Evolutionary conservation across 2,329 filamentous ascomycete species (phyloP), one percentile per base, ranked within the genome.

Genomic region (Venturia nashicola): DNA sequence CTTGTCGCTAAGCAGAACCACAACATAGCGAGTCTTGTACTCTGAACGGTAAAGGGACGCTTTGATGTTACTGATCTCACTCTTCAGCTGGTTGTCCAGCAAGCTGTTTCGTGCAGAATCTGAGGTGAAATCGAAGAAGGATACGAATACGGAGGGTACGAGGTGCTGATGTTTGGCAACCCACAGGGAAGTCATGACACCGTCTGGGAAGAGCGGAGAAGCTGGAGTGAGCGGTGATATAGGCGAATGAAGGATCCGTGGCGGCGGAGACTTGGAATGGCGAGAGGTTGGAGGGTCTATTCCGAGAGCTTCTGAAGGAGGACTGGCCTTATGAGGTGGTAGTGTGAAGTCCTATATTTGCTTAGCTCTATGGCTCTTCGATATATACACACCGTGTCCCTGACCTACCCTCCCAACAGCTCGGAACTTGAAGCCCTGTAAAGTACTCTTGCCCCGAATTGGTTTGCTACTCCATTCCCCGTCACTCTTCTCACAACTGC

Each of bases 181-280:
- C 93, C 93, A 99, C 66, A 84, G 76, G 23, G 87, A 82, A 66
- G 91, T 86, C 72, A 97, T 85, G 65, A 97, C 79, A 5, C 93
- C 94, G 76, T 97, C 94, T 8, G 93, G 92, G 72, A 94, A 97
- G 2, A 95, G 82, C 2, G 85, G 80, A 8, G 93, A 96, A 8
- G 82, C 83, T 3, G 92, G 91, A 46, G 89, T 94, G 39, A 97
- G 80, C 0, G 93, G 94, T 2, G 94, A 97, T 68, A 96, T 86
- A 1, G 92, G 90, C 14, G 94, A 97, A 74, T 97, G 93, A 5
- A 96, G 78, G n/a, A 86, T 78, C 65, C 75, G 77, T 59, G 71
- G 72, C 18, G 70, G 78, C 20, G 80, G 82, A 59, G 83, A 76
- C 66, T 76, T 77, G 82, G 69, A 80, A 14, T 86, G 32, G 11